These are phyloP conservation scores for Trichoderma orchidacearum DNA, from an alignment of 495 filamentous ascomycete genomes.

Conservation along the genomic window DNA sequence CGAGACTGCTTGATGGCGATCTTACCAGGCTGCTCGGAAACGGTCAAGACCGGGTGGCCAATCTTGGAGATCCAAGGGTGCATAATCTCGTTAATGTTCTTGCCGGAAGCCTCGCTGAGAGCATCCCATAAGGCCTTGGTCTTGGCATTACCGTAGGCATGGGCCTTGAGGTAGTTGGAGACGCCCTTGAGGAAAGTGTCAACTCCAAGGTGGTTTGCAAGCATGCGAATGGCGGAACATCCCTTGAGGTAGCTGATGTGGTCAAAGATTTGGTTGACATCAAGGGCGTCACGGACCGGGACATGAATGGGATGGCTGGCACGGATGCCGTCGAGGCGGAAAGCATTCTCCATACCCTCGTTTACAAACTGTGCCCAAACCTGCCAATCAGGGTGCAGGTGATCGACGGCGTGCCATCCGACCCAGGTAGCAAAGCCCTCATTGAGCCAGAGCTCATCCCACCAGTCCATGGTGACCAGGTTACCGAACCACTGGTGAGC, in stretches of 20 bases:
- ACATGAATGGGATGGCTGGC: slow-evolving; percentile 93
- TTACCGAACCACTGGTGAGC: slow-evolving; percentile 99
- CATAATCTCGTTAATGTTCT: slow-evolving; percentile 81
- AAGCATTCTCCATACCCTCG: slow-evolving; percentile 83
- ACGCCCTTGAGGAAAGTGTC: slow-evolving; percentile 83
- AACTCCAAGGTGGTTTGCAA: slow-evolving; percentile 72
- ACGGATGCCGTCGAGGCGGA: slow-evolving; percentile 74
- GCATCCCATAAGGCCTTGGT: slow-evolving; percentile 87
- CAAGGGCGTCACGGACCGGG: slow-evolving; percentile 73
- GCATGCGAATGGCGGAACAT: slow-evolving; percentile 88
- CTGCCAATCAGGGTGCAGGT: slow-evolving; percentile 89
- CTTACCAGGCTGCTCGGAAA: slow-evolving; percentile 69
- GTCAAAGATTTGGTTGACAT: slow-evolving; percentile 95
- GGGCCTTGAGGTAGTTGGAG: slow-evolving; percentile 71
- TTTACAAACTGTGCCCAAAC: slow-evolving; percentile 92
- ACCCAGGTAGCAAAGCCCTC: slow-evolving; percentile 98
- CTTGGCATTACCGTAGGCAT: slow-evolving; percentile 88
- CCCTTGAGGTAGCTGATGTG: slow-evolving; percentile 93
- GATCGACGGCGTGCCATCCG: slow-evolving; percentile 84
- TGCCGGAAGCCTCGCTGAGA: slow-evolving; percentile 77
- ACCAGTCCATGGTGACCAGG: slow-evolving; percentile 79
- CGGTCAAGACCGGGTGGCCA: slow-evolving; percentile 79
- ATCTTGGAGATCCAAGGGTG: slow-evolving; percentile 86
- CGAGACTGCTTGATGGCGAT: slow-evolving; percentile 72
- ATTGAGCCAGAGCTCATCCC: slow-evolving; percentile 94